Evolutionary conservation across 2,329 filamentous ascomycete genomes (phyloP), one percentile per base, ranked within the genome.

Genomic region (Colletotrichum spaethianum): DNA sequence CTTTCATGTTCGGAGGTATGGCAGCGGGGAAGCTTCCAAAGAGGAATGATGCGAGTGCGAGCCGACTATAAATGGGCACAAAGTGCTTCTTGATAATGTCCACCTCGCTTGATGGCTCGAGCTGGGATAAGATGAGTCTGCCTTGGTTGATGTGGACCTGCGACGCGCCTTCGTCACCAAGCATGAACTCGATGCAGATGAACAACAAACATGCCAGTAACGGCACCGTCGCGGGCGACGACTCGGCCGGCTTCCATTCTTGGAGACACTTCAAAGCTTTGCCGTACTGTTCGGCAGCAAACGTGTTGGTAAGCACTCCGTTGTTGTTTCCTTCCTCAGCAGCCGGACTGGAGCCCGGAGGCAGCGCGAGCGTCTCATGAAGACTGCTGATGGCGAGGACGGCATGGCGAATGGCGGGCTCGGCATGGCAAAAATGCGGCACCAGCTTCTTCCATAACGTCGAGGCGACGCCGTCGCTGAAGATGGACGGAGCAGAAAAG

Each of bases 111-210:
- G 78, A 78, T 4, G 74, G 67, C 50, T 76, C 75, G 8, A 86
- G 75, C 12, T 79, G 78, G 1, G 77, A 79, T 4, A 86, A 79
- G 2, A 86, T 83, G 53, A 83, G 80, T 4, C 84, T 77, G 9
- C 84, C 85, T 71, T 86, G 83, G 20, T 80, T 78, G 20, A 86
- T 83, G 60, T 86, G 85, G 67, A 85, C 78, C 57, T 85, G 81
- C 0, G 87, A 85, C 12, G 83, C 82, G 6, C 78, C 76, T 53
- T 85, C 83, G 69, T 89, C 85, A 46, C 86, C 85, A 42, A 86
- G 86, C 70, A 90, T 80, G 74, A 87, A 87, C 77, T 89, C 88
- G 60, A 89, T 84, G 74, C 86, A 87, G 31, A 87, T 85, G 73
- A 89, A 88, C 28, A 89, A 78, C 0, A 88, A 76, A 72, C 86